phyloP scores from a whole-genome alignment of 352 stramenopile genomes.

The Blastocystis hominis region DNA sequence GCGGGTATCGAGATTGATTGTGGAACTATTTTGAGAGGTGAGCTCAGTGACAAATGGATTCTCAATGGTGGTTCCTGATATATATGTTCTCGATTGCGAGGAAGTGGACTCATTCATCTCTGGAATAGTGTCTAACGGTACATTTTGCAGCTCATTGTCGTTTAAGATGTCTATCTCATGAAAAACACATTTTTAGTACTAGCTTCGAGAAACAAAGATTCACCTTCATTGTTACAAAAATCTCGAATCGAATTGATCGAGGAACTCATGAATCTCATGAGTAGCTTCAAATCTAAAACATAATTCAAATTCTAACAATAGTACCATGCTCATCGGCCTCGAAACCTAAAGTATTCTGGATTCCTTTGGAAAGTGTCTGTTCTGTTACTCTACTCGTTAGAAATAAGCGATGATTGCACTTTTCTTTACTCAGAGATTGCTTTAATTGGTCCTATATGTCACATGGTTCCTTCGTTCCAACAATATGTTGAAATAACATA shows the following conservation, averaged over 20 bases:
- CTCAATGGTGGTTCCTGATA: background rate
- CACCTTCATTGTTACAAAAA: background rate
- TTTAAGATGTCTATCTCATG: background rate
- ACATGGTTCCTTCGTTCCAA: background rate
- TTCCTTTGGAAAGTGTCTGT: background rate
- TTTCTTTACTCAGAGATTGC: background rate
- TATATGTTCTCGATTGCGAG: background rate
- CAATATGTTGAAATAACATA: too few relatives aligned
- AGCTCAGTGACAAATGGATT: background rate
- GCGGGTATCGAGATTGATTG: background rate
- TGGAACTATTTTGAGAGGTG: background rate
- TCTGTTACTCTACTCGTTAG: background rate
- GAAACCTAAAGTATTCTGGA: background rate
- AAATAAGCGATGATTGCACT: background rate
- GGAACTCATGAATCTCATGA: background rate
- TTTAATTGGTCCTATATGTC: slow-evolving; percentile 3
- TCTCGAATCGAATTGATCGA: background rate
- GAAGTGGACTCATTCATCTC: slow-evolving; percentile 9
- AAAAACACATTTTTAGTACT: background rate
- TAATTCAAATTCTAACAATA: background rate
- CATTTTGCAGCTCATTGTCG: background rate
- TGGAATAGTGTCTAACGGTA: background rate
- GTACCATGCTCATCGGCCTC: background rate
- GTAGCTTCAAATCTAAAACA: background rate
- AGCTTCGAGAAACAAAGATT: background rate